Conservation (phyloP, 2,329 filamentous ascomycete genomes). For the Gaeumannomyces tritici region DNA sequence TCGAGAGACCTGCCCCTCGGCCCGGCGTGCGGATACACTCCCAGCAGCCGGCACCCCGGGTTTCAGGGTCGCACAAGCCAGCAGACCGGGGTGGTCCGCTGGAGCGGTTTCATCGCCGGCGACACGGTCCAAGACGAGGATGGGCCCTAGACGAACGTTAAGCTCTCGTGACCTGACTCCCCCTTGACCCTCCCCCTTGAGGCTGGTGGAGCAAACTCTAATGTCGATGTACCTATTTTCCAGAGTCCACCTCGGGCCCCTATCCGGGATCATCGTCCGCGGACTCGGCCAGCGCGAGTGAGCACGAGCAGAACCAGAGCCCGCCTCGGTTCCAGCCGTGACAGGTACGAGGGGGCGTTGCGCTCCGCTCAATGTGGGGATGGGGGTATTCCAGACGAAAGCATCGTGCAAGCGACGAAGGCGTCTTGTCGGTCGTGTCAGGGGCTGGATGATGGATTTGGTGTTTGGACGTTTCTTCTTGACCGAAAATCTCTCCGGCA, state of each 20-base stretch:
- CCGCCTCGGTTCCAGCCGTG: not conserved
- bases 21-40: no score
- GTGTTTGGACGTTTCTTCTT: not conserved
- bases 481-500: no score
- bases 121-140: not conserved
- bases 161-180: not conserved
- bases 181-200: not conserved
- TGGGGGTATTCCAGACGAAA: not conserved
- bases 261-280: not conserved
- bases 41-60: not conserved
- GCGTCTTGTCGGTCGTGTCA: not conserved
- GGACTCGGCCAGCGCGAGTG: no score
- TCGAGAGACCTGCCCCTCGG: not conserved
- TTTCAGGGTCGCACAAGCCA: not conserved
- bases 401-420: not conserved
- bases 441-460: not conserved
- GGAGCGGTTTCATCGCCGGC: not conserved
- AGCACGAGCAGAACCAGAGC: not conserved
- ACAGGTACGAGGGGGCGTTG: not conserved
- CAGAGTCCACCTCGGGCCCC: no score
- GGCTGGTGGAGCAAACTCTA: not conserved
- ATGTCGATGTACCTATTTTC: not conserved
- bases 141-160: not conserved
- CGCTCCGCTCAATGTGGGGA: not conserved
- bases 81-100: not conserved